Percentiles rank a stretch among this genome's conserved stretches.
These are phyloP conservation scores for Halophytophthora batemanensis DNA, from an alignment of 352 stramenopile species.

Conservation along the genomic window DNA sequence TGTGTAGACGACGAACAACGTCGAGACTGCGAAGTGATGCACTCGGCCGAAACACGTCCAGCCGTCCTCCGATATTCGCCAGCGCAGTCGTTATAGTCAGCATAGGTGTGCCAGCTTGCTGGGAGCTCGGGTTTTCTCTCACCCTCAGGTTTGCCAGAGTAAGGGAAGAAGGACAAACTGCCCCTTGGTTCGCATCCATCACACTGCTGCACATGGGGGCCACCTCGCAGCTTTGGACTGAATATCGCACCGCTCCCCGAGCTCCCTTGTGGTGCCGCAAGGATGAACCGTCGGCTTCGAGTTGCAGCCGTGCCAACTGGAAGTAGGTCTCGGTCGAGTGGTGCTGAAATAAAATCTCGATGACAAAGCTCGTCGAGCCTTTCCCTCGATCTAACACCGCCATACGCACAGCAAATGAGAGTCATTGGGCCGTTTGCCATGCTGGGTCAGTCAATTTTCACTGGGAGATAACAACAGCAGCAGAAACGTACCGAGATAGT, in stretches of 20 bases:
- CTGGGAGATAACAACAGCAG: not conserved
- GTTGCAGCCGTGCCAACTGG: constrained; percentile 52
- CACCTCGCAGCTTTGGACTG: constrained; percentile 58
- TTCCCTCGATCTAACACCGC: constrained; percentile 47
- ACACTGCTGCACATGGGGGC: constrained; percentile 41
- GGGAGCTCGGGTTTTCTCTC: constrained; percentile 5
- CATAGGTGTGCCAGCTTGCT: constrained; percentile 1
- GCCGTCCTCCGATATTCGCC: constrained; percentile 35
- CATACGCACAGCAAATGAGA: constrained; percentile 2
- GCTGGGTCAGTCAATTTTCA: not conserved
- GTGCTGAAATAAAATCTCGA: constrained; percentile 67
- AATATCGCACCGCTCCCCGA: constrained; percentile 32
- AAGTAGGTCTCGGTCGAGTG: constrained; percentile 39
- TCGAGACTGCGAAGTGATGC: constrained; percentile 34
- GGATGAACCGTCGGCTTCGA: constrained; percentile 40
- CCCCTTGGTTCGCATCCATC: constrained; percentile 33
- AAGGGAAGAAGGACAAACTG: constrained; percentile 19
- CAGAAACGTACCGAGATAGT: constrained; percentile 56
- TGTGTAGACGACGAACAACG: constrained; percentile 24
- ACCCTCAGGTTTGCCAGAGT: constrained; percentile 28
- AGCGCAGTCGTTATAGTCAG: constrained; percentile 27
- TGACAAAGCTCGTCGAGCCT: constrained; percentile 36
- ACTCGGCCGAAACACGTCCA: constrained; percentile 38
- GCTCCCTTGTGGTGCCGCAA: constrained; percentile 7
- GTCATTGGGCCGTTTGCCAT: constrained; percentile 1